Conservation (phyloP, 345 rosid genomes). For the Corchorus capsularis region DNA sequence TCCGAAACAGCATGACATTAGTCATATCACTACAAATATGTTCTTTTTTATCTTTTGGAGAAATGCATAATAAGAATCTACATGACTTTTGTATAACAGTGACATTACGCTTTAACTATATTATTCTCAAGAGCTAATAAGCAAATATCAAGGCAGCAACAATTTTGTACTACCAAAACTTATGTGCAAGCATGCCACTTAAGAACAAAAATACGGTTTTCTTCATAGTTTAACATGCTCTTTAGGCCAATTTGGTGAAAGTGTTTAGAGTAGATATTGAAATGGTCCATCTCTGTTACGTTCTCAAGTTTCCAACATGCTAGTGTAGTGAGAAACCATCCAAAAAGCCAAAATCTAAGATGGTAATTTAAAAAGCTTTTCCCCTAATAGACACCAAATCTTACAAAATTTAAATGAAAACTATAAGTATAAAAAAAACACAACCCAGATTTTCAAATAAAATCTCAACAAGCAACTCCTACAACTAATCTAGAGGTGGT, state of each 20-base stretch:
- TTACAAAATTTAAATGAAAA: not conserved
- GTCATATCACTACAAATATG: not conserved
- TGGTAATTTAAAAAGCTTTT: not conserved
- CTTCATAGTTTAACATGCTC: not conserved
- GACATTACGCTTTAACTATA: not conserved
- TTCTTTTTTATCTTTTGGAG: not conserved
- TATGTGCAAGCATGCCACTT: not conserved
- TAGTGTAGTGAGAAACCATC: not conserved
- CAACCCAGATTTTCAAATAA: not conserved
- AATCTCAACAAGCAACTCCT: not conserved
- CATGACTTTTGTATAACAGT: not conserved
- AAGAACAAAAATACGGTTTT: not conserved
- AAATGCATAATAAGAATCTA: too few species aligned
- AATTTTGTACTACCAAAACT: not conserved
- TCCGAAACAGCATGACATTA: too few species aligned
- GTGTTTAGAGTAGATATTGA: not conserved
- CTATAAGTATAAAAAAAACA: too few species aligned
- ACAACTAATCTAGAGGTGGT: not conserved
- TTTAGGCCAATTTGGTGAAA: not conserved
- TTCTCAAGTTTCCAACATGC: conserved; percentile 5
- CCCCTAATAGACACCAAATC: not conserved
- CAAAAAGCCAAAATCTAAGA: conserved; percentile 6
- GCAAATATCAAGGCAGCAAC: not conserved
- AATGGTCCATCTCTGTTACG: not conserved
- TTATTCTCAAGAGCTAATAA: not conserved